Conservation (phyloP, 495 filamentous ascomycete genomes). For the Friedmanniomyces simplex region DNA sequence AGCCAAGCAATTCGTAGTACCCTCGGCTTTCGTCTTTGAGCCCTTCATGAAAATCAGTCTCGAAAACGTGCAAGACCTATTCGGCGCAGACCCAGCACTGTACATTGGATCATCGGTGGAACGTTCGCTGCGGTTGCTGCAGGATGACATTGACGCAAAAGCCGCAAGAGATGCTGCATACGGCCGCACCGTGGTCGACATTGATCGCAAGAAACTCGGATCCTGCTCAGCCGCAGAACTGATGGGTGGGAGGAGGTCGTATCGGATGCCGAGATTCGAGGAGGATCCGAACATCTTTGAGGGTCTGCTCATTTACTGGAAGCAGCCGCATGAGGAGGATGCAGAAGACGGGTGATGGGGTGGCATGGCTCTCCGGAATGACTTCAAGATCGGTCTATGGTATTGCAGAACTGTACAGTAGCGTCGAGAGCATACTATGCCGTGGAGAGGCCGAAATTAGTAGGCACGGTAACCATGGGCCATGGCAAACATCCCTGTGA, state of each 20-base stretch:
- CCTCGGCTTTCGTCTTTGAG: not conserved
- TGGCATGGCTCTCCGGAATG: no score
- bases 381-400: no score
- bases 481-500: no score
- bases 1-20: not conserved
- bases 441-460: no score
- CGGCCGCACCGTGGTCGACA: no score
- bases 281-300: constrained; percentile 10
- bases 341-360: not conserved
- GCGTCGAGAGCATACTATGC: no score
- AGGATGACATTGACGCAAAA: not conserved
- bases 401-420: no score
- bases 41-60: constrained; percentile 1
- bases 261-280: constrained; percentile 6
- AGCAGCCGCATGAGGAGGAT: no score
- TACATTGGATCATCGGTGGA: constrained; percentile 2
- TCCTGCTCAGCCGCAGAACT: not conserved
- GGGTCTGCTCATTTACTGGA: constrained; percentile 8
- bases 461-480: no score
- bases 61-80: not conserved
- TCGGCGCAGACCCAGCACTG: not conserved
- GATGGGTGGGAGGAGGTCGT: not conserved
- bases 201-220: no score
- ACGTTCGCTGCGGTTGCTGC: not conserved
- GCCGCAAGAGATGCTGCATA: no score